Evolutionary conservation across 495 filamentous ascomycete genomes (phyloP).

Genomic region (Aspergillus conjunctus): DNA sequence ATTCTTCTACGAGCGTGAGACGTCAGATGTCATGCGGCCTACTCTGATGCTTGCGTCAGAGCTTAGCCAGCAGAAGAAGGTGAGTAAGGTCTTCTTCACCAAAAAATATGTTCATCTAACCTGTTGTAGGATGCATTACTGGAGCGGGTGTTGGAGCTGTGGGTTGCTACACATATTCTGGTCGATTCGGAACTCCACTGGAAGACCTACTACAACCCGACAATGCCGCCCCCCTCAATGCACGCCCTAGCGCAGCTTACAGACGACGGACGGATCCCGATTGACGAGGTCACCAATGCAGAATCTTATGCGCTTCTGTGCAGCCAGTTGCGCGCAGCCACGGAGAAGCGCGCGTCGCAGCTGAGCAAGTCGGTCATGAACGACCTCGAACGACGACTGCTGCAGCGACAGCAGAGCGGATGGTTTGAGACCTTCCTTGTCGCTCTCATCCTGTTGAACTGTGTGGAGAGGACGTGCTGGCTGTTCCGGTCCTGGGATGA

Average conservation of each 20-base stretch:
- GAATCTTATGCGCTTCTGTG: slow-evolving; percentile 58
- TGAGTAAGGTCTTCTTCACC: slow-evolving; percentile 23
- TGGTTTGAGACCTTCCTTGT: slow-evolving; percentile 77
- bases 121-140: slow-evolving; percentile 58
- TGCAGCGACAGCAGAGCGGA: slow-evolving; percentile 72
- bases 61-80: slow-evolving; percentile 56
- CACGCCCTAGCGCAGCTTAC: slow-evolving; percentile 42
- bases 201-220: slow-evolving; percentile 60
- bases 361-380: slow-evolving; percentile 70
- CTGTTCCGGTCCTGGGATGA: slow-evolving; percentile 75
- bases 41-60: slow-evolving; percentile 63
- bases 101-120: background rate
- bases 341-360: slow-evolving; percentile 68
- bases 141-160: slow-evolving; percentile 69
- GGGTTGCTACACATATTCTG: slow-evolving; percentile 73
- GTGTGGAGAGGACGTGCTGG: slow-evolving; percentile 83
- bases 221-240: slow-evolving; percentile 45
- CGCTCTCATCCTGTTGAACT: slow-evolving; percentile 73
- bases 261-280: slow-evolving; percentile 48
- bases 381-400: slow-evolving; percentile 69
- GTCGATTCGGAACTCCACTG: slow-evolving; percentile 67
- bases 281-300: slow-evolving; percentile 45
- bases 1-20: slow-evolving; percentile 64
- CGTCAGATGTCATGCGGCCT: slow-evolving; percentile 66
- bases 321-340: slow-evolving; percentile 71